phyloP scores from a whole-genome alignment of 495 filamentous ascomycete species.

The Xylaria intraflava region DNA sequence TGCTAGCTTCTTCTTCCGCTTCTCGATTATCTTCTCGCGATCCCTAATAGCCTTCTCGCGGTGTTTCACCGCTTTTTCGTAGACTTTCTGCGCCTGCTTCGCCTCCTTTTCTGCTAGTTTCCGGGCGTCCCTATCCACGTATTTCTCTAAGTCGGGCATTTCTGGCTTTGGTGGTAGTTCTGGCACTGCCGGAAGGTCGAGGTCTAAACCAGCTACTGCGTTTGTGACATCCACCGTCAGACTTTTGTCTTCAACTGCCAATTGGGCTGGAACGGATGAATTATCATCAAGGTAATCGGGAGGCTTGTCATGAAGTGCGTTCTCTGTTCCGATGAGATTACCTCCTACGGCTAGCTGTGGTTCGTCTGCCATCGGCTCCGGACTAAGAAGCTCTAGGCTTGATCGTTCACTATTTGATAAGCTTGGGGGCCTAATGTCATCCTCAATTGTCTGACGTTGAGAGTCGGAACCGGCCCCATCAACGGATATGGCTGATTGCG shows the following conservation, averaged over 20 bases:
- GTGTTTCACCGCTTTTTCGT: constrained; percentile 56
- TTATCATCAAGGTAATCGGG: neutral
- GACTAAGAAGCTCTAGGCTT: constrained; percentile 18
- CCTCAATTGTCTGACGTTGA: neutral
- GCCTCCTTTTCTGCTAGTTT: constrained; percentile 62
- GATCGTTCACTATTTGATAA: constrained; percentile 10
- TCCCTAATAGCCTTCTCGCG: constrained; percentile 55
- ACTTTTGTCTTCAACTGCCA: constrained; percentile 1
- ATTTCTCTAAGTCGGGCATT: constrained; percentile 42
- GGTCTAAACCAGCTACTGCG: constrained; percentile 16
- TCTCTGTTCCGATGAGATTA: neutral
- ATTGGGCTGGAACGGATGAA: neutral
- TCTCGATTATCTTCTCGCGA: constrained; percentile 49
- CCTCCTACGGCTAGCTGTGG: neutral
- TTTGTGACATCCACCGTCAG: constrained; percentile 12
- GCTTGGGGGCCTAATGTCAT: constrained; percentile 3
- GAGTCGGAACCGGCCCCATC: constrained; percentile 28
- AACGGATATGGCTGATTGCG: constrained; percentile 38
- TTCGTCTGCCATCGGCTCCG: constrained; percentile 23
- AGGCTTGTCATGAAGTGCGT: neutral
- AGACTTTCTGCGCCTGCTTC: constrained; percentile 48
- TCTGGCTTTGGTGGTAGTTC: constrained; percentile 34
- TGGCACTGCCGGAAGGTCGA: constrained; percentile 39
- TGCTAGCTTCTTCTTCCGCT: constrained; percentile 43
- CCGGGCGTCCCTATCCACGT: constrained; percentile 53